These are phyloP conservation scores for Aurantiochytrium sp. DNA, from an alignment of 108 stramenopile genomes.

Conservation along the genomic window DNA sequence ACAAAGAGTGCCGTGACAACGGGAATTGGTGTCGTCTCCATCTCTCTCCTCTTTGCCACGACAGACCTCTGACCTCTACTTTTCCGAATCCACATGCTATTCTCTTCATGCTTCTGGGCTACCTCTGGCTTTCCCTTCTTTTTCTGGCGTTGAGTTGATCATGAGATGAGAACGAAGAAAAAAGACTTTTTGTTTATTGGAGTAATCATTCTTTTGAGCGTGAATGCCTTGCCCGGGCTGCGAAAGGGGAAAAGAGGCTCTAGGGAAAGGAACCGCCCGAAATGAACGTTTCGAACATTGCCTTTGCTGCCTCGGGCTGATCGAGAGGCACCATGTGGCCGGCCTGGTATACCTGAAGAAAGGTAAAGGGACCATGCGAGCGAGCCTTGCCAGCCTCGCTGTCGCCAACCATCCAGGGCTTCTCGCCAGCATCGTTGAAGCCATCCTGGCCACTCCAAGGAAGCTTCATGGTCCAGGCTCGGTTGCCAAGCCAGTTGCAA, in stretches of 20 bases:
- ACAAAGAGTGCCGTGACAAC: not conserved
- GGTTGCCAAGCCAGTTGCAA: slow-evolving; percentile 90
- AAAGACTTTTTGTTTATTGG: too few species aligned
- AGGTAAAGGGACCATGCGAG: slow-evolving; percentile 64
- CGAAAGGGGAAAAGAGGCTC: too few species aligned
- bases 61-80: not conserved
- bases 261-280: not conserved
- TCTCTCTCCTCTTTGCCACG: not conserved
- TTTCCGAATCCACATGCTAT: not conserved
- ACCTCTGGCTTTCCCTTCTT: too few species aligned
- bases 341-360: slow-evolving; percentile 55
- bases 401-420: slow-evolving; percentile 53
- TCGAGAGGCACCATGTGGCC: slow-evolving; percentile 53
- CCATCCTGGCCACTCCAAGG: slow-evolving; percentile 71
- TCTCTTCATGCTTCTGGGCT: not conserved
- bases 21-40: not conserved
- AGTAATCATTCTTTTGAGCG: too few species aligned
- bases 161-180: too few species aligned
- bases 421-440: slow-evolving; percentile 62
- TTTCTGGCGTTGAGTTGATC: too few species aligned
- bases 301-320: slow-evolving; percentile 39
- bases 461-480: slow-evolving; percentile 80
- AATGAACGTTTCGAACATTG: slow-evolving; percentile 41
- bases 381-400: slow-evolving; percentile 61
- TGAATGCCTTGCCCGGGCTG: too few species aligned